These are phyloP conservation scores for Nicotiana sylvestris DNA, from an alignment of 257 asterid genomes.

Conservation along the genomic window DNA sequence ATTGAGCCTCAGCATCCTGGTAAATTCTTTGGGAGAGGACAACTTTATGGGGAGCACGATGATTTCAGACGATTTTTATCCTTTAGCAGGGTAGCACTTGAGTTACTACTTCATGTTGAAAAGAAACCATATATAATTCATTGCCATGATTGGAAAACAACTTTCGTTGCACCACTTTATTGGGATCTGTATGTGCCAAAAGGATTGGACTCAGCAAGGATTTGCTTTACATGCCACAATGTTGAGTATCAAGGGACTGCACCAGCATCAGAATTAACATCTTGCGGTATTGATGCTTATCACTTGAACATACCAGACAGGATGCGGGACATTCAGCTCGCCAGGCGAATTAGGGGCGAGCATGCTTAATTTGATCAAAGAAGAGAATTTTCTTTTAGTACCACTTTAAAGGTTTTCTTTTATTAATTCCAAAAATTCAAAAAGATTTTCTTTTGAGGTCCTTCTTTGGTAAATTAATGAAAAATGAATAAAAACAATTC, in stretches of 20 bases:
- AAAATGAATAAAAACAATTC: too few species aligned
- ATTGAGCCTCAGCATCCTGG: slow-evolving; percentile 93
- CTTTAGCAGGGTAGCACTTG: slow-evolving; percentile 99
- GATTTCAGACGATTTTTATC: slow-evolving; percentile 96
- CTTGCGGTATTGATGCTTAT: slow-evolving; percentile 91
- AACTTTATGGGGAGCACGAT: slow-evolving; percentile 81
- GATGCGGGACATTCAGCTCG: slow-evolving; percentile 82
- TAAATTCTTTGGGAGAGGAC: slow-evolving; percentile 93
- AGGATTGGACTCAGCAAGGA: slow-evolving; percentile 89
- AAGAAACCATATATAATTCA: slow-evolving; percentile 90
- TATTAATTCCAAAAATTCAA: too few species aligned
- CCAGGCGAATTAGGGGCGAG: too few species aligned
- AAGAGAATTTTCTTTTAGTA: too few species aligned
- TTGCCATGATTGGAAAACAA: slow-evolving; percentile 99
- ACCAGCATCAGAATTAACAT: slow-evolving; percentile 72
- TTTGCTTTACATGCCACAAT: slow-evolving; percentile 98
- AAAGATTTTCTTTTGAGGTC: too few species aligned
- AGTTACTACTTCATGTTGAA: slow-evolving; percentile 80
- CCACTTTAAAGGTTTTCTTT: too few species aligned
- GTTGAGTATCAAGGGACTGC: slow-evolving; percentile 98
- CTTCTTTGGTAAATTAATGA: too few species aligned
- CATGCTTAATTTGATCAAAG: too few species aligned
- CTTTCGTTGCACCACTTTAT: slow-evolving; percentile 94
- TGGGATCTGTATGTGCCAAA: slow-evolving; percentile 88
- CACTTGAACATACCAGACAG: slow-evolving; percentile 88